phyloP scores from a whole-genome alignment of 169 alveolate genomes.

The Plasmodium ovale region DNA sequence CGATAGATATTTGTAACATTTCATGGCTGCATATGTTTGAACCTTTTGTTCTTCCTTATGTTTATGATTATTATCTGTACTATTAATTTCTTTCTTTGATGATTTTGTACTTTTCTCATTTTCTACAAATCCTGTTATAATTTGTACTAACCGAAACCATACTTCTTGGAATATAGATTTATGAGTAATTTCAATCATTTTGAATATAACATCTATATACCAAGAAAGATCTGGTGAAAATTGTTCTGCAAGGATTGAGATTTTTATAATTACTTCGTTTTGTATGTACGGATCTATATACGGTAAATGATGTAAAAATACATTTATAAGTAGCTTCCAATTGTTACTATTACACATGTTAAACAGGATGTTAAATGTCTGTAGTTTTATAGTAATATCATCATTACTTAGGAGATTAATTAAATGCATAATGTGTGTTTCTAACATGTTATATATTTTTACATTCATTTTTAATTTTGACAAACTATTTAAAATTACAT shows the following conservation, averaged over 20 bases:
- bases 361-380: slow-evolving; percentile 92
- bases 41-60: slow-evolving; percentile 33
- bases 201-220: slow-evolving; percentile 94
- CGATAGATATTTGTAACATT: slow-evolving; percentile 21
- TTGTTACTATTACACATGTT: slow-evolving; percentile 90
- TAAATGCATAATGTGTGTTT: slow-evolving; percentile 87
- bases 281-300: slow-evolving; percentile 93
- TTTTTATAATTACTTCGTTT: slow-evolving; percentile 92
- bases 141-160: slow-evolving; percentile 82
- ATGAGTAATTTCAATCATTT: slow-evolving; percentile 92
- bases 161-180: slow-evolving; percentile 91
- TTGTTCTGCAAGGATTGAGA: slow-evolving; percentile 92
- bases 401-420: slow-evolving; percentile 87
- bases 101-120: background rate
- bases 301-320: slow-evolving; percentile 90
- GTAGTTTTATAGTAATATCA: slow-evolving; percentile 92
- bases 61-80: slow-evolving; percentile 23
- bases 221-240: slow-evolving; percentile 91
- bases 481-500: slow-evolving; percentile 35
- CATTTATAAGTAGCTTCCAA: slow-evolving; percentile 92
- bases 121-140: slow-evolving; percentile 78
- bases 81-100: background rate
- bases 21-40: slow-evolving; percentile 65
- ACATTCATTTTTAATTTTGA: slow-evolving; percentile 41
- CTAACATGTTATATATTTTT: slow-evolving; percentile 73